Evolutionary conservation across 2,329 filamentous ascomycete species (phyloP), one percentile per base, ranked within the genome.

Genomic region (Myriosclerotinia duriaeana): DNA sequence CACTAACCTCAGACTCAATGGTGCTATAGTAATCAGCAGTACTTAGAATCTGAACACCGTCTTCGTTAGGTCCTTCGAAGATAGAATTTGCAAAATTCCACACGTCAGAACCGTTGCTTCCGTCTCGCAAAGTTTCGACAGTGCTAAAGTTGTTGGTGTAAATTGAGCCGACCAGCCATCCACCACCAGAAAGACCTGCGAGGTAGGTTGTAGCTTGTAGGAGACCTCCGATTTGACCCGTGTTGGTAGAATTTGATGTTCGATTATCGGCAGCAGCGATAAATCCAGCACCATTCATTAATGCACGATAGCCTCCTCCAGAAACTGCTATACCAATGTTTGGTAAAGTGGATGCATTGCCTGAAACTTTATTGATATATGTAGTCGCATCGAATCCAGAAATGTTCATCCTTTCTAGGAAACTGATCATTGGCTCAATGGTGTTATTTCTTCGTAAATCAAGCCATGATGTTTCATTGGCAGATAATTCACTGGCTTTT

Each of bases 261-360:
- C 93, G 85, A 72, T 79, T 85, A 76, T 97, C 93, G 71, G 92
- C 93, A 0, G 92, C 93, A 40, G 90, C 85, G 20, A 96, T 73
- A 53, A 89, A 89, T 68, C 93, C 93, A 20, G 89, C 93, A 48
- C 91, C 92, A 74, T 90, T 94, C 80, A 93, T 81, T 80, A 96
- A 82, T n/a, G 93, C 92, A 66, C 93, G 84, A 76, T 95, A 96
- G 46, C 93, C 93, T 75, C 93, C 93, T 15, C 92, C 92, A 0
- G 91, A 95, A 54, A 90, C 81, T 14, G 92, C 91, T 69, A 96
- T 85, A 20, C 83, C 92, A 69, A 96, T 87, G 71, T 88, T 90
- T 0, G 88, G 88, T 36, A 89, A 73, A 1, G 82, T 80, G 20
- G 82, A 82, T 0, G 79, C 80, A 76, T 90, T 89, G 68, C 80